A percentile compares a stretch with the other conserved stretches of the same genome.
phyloP scores from a whole-genome alignment of 345 rosid genomes.

The Populus deltoides region DNA sequence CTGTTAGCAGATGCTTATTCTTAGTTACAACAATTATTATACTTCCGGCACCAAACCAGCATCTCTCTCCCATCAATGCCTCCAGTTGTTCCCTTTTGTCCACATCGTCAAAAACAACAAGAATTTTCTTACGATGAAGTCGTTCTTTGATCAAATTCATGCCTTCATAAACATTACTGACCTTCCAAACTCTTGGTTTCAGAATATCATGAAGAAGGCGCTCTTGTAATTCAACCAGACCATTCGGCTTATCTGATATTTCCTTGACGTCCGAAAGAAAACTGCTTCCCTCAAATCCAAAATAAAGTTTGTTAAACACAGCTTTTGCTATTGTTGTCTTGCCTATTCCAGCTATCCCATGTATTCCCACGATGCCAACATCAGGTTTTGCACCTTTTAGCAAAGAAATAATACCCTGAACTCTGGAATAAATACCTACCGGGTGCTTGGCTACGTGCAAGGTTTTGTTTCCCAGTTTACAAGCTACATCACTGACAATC shows the following conservation, averaged over 20 bases:
- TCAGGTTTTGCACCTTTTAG: no score
- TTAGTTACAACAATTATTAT: not conserved
- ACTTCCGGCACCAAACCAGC: constrained; percentile 1
- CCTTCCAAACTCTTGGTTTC: not conserved
- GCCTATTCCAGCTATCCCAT: constrained; percentile 3
- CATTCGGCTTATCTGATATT: not conserved
- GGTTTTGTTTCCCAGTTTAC: constrained; percentile 14
- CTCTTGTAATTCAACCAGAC: not conserved
- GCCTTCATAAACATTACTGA: not conserved
- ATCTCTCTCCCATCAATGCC: not conserved
- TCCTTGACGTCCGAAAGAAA: not conserved
- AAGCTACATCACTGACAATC: constrained; percentile 24
- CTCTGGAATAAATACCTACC: no score
- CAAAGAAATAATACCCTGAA: no score
- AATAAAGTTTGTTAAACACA: not conserved
- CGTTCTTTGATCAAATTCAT: constrained; percentile 4
- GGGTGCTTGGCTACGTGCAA: not conserved
- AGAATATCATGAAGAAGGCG: not conserved
- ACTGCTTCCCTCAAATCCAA: not conserved
- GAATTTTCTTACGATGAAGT: not conserved
- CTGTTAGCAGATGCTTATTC: not conserved
- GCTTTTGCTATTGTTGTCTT: constrained; percentile 10
- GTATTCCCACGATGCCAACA: no score
- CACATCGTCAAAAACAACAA: constrained; percentile 11
- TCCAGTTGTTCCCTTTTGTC: not conserved